phyloP scores from a whole-genome alignment of 441 rosid genomes.

The Corymbia calophylla region DNA sequence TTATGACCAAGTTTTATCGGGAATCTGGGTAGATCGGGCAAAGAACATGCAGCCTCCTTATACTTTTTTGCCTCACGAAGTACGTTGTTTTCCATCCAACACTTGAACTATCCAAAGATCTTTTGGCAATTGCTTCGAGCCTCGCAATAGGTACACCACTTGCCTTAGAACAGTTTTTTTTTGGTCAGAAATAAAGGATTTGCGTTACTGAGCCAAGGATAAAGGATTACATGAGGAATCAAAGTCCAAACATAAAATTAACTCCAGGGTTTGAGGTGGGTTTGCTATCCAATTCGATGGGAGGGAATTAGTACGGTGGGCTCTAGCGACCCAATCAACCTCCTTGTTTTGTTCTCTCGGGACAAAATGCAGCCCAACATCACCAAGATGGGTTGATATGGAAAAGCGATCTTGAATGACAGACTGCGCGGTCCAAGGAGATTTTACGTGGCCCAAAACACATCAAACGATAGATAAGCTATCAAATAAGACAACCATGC shows the following conservation, averaged over 20 bases:
- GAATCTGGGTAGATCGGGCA: no score
- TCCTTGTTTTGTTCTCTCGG: background rate
- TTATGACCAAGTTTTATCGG: no score
- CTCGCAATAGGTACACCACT: no score
- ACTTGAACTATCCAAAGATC: no score
- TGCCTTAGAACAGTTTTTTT: no score
- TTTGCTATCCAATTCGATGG: background rate
- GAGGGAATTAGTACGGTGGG: background rate
- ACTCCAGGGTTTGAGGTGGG: background rate
- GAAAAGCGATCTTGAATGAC: background rate
- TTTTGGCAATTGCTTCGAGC: no score
- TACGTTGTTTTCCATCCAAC: no score
- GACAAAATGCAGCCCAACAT: background rate
- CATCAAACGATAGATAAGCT: background rate
- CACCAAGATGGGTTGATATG: accelerated
- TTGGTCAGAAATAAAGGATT: no score
- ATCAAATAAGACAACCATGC: no score
- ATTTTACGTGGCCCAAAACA: accelerated
- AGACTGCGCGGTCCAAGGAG: background rate
- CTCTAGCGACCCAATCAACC: background rate
- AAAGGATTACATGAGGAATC: no score
- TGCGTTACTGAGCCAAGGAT: background rate
- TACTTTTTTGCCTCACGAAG: no score
- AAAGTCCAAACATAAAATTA: background rate
- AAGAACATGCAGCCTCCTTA: no score